Evolutionary conservation across 768 basidiomycete genomes (phyloP), one percentile per base, ranked within the genome.

Genomic region (Russula lepida): DNA sequence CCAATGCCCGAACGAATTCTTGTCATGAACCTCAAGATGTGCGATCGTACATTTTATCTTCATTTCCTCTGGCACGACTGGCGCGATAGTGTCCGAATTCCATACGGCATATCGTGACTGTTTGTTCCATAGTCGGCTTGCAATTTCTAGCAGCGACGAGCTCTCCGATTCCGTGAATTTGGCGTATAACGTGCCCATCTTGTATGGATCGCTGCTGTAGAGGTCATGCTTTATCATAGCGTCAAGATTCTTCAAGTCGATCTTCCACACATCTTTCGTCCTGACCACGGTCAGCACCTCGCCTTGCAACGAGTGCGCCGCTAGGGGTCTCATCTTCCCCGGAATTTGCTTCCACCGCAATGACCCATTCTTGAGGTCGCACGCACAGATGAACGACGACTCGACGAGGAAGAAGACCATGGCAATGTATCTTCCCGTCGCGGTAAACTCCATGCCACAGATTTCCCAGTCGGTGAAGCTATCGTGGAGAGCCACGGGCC

Each of bases 91-190:
- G 35, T 62, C 51, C 44, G 56, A 6, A 11, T 54, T 23, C 61
- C 61, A 62, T 25, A 62, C 23, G 46, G 51, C 43, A 51, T 62
- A 27, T 50, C 44, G 47, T 25, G 61, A 51, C 23, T 51, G 56
- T 15, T 58, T 58, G 51, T 62, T 33, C 61, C 61, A 62, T n/a
- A 62, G 30, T 7, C 56, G 51, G 37, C 56, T 62, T 13, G 51
- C 50, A 12, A 58, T 54, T 19, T 62, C 61, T 23, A 62, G 46
- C 23, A 58, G 30, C n/a, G 27, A 12, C 12, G 61, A 15, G 30
- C 35, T 23, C n/a, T 30, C 35, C 23, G 37, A 30, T 17, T 30
- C 49, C 1, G 43, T 23, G 46, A 62, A 54, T 28, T 21, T 57
- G 21, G 56, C 61, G 51, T 62, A 62, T 12, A 44, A 30, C 46